These are phyloP conservation scores for Scalesia atractyloides DNA, from an alignment of 129 eudicot species.

Conservation along the genomic window DNA sequence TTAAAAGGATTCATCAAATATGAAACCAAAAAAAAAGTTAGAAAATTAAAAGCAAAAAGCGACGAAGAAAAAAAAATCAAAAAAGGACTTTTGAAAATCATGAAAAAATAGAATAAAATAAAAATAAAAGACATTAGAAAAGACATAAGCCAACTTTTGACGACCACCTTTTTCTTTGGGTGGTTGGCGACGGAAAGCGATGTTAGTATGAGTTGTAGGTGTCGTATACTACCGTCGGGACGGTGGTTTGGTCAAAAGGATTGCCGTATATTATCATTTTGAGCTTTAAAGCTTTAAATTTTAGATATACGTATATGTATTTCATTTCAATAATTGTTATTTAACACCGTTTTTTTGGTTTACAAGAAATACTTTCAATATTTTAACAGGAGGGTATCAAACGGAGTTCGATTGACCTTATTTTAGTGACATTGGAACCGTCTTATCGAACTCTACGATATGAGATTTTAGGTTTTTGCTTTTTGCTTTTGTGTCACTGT, in stretches of 20 bases:
- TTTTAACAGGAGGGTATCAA: no score
- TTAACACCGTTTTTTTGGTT: neutral
- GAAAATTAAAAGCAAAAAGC: neutral
- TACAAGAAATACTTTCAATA: no score
- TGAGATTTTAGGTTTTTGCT: no score
- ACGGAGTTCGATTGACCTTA: no score
- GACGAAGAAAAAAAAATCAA: constrained; percentile 2
- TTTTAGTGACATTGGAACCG: no score
- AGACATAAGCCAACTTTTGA: constrained; percentile 33
- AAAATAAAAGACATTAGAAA: neutral
- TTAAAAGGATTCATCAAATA: constrained; percentile 10
- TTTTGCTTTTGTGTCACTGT: no score
- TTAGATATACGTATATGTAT: neutral
- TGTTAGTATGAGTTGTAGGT: constrained; percentile 19
- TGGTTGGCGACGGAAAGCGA: constrained; percentile 32
- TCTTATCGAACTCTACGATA: no score
- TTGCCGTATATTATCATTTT: neutral
- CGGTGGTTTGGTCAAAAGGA: constrained; percentile 32
- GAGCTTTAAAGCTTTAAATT: neutral
- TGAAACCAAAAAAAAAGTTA: constrained; percentile 9
- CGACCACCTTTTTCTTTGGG: constrained; percentile 29
- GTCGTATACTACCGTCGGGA: constrained; percentile 13
- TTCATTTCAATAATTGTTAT: constrained; percentile 2
- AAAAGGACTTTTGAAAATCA: constrained; percentile 15
- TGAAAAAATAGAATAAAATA: neutral